These are phyloP conservation scores for Trichophyton equinum DNA, from an alignment of 2,329 filamentous ascomycete species.

Conservation along the genomic window DNA sequence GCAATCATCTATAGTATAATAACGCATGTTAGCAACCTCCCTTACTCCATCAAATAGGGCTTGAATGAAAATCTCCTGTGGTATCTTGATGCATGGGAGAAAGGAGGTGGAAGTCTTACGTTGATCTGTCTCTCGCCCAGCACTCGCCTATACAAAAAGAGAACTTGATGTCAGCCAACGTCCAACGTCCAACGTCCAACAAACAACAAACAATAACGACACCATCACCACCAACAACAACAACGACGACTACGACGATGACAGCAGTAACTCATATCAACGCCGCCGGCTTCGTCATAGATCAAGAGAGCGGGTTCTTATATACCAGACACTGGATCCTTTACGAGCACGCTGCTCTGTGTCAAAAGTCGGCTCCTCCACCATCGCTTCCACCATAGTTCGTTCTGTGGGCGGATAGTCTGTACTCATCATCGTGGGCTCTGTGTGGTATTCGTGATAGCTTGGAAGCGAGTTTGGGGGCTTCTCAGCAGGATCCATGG, in stretches of 20 bases:
- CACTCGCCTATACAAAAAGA: conserved; percentile 23
- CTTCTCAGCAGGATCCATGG: conserved; percentile 9
- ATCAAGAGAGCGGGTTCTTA: not conserved
- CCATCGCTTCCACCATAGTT: conserved; percentile 12
- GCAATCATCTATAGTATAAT: conserved; percentile 31
- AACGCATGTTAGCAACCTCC: not conserved
- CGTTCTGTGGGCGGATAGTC: conserved; percentile 3
- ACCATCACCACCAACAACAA: not conserved
- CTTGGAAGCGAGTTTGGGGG: conserved; percentile 3
- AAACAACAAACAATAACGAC: too few species aligned
- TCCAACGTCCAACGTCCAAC: not conserved
- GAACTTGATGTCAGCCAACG: not conserved
- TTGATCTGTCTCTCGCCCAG: conserved; percentile 33
- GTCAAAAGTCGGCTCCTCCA: conserved; percentile 12
- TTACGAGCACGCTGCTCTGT: conserved; percentile 10
- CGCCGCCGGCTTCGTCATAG: not conserved
- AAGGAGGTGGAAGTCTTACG: conserved; percentile 9
- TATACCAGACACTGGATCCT: conserved; percentile 15
- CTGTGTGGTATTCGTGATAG: conserved; percentile 9
- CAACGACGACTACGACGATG: not conserved
- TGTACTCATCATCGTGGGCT: conserved; percentile 6
- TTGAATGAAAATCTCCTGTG: too few species aligned
- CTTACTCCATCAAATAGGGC: not conserved
- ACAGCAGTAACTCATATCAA: not conserved
- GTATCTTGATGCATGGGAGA: not conserved